phyloP scores from a whole-genome alignment of 257 asterid genomes.

The Voacanga thouarsii region DNA sequence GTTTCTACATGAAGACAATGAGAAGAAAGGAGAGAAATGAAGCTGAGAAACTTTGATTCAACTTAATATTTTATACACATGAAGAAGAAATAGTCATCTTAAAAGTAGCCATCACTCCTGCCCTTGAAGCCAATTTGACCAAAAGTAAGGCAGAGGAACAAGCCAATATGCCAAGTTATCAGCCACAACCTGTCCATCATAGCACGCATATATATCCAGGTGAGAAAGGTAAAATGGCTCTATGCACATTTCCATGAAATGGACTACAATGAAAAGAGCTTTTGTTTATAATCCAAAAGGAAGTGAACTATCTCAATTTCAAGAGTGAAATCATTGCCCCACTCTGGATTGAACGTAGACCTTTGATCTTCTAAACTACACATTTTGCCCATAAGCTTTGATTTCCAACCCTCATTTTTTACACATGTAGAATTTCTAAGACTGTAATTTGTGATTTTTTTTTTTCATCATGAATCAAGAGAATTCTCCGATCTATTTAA shows the following conservation, averaged over 20 bases:
- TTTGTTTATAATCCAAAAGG: not conserved
- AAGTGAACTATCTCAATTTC: not conserved
- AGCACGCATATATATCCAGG: not conserved
- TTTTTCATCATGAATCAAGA: too few relatives aligned
- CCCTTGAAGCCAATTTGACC: conserved; percentile 99
- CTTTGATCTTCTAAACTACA: too few relatives aligned
- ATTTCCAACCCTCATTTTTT: too few relatives aligned
- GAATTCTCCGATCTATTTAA: too few relatives aligned
- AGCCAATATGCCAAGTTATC: conserved; percentile 85
- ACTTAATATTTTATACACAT: conserved; percentile 14
- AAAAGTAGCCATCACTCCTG: conserved; percentile 80
- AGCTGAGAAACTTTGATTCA: not conserved
- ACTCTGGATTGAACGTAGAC: too few relatives aligned
- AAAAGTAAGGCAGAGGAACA: conserved; percentile 71
- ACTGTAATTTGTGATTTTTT: too few relatives aligned
- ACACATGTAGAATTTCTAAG: too few relatives aligned
- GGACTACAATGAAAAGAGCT: not conserved
- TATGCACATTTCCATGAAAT: too few relatives aligned
- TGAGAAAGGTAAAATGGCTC: not conserved
- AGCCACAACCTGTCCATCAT: conserved; percentile 69
- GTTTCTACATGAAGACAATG: not conserved
- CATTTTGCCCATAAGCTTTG: too few relatives aligned
- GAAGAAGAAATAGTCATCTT: conserved; percentile 11
- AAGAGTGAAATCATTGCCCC: too few relatives aligned
- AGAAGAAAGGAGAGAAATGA: conserved; percentile 5